A percentile compares a stretch with the other conserved stretches of the same genome.
Conservation (phyloP, 140 eudicot genomes). For the Oenanthe javanica region DNA sequence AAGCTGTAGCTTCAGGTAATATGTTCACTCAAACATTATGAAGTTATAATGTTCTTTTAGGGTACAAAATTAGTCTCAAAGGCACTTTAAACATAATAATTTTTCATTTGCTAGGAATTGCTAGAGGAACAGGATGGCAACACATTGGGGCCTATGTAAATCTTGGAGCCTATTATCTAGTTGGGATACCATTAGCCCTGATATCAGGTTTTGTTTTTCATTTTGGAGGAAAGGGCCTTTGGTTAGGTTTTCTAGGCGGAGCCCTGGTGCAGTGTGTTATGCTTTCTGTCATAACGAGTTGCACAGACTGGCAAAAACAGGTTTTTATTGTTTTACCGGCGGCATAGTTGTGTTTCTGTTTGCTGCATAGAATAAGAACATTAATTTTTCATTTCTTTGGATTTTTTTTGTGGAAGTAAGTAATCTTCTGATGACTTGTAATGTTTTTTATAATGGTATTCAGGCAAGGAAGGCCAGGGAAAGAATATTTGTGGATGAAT, state of each 20-base stretch:
- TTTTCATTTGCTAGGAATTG: constrained; percentile 41
- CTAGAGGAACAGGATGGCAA: constrained; percentile 65
- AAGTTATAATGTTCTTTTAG: neutral
- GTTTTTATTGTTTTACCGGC: constrained; percentile 16
- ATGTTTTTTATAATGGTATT: too few relatives aligned
- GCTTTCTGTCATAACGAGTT: constrained; percentile 27
- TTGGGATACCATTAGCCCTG: constrained; percentile 40
- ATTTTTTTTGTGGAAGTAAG: neutral
- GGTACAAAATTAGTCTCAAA: neutral
- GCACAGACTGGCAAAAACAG: constrained; percentile 43
- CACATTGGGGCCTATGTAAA: constrained; percentile 43
- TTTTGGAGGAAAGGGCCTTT: constrained; percentile 38
- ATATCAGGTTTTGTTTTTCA: constrained; percentile 32
- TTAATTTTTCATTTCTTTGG: neutral
- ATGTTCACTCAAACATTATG: neutral
- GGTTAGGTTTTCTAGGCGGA: constrained; percentile 37
- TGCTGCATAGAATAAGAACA: too few relatives aligned
- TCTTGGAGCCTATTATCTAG: constrained; percentile 48
- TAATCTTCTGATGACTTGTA: neutral
- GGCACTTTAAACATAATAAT: neutral
- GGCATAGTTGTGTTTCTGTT: neutral
- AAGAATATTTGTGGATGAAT: constrained; percentile 5
- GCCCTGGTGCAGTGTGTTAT: constrained; percentile 32
- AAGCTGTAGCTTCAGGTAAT: constrained; percentile 42
- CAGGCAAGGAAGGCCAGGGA: constrained; percentile 20